Conservation (phyloP, 148 eudicot genomes). For the Silene conica region DNA sequence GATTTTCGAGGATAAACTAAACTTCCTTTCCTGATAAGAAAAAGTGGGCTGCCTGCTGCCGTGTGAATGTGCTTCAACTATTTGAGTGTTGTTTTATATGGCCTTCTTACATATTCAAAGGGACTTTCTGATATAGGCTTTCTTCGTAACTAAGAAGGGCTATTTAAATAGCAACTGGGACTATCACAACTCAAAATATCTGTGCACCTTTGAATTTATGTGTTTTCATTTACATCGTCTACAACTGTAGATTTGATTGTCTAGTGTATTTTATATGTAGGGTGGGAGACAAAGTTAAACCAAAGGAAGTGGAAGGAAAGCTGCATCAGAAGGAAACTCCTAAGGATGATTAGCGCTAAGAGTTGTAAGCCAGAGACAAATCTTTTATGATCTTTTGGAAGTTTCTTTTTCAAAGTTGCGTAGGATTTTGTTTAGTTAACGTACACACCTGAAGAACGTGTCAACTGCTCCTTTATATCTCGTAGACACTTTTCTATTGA, state of each 20-base stretch:
- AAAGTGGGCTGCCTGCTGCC: not conserved
- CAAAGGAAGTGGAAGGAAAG: constrained; percentile 31
- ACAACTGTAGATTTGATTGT: not conserved
- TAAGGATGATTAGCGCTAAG: constrained; percentile 27
- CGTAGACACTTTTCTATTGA: not conserved
- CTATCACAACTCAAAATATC: not conserved
- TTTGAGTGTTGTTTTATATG: not conserved
- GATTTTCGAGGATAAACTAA: too few species aligned
- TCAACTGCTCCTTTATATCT: not conserved
- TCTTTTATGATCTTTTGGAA: not conserved
- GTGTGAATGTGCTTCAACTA: not conserved
- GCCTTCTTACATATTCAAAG: too few species aligned
- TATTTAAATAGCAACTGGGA: not conserved
- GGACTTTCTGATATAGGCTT: not conserved
- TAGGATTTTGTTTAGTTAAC: constrained; percentile 9
- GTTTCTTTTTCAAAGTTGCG: constrained; percentile 7
- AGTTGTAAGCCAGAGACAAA: not conserved
- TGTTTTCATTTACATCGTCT: not conserved
- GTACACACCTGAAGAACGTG: constrained; percentile 6
- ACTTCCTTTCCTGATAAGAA: too few species aligned
- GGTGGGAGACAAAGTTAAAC: constrained; percentile 32
- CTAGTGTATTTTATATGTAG: constrained; percentile 15
- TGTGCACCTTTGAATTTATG: not conserved
- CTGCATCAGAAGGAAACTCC: constrained; percentile 26
- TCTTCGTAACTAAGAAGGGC: too few species aligned